Evolutionary conservation across 2,329 filamentous ascomycete species (phyloP), one percentile per base, ranked within the genome.

Genomic region (Colletotrichum tamarilloi): DNA sequence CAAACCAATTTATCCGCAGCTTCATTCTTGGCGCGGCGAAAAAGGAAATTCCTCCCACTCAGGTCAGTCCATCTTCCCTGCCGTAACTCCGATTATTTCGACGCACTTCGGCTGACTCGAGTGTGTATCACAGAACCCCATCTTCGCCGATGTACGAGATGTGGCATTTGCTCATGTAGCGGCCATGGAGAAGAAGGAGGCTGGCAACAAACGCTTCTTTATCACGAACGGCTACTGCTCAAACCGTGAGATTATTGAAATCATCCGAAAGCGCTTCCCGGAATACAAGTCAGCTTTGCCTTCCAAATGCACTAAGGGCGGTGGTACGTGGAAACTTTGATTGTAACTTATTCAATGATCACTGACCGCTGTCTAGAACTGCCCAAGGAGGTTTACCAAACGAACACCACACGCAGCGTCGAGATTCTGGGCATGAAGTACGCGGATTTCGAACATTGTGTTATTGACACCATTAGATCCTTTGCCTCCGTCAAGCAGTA

Each of bases 181-280:
- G 1, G 76, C 75, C 14, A 74, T 74, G 55, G 74, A 68, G 6
- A 56, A 62, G 30, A 72, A 74, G 4, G 74, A 75, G 35, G 77
- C 78, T 0, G 78, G 77, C 8, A 77, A 76, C 30, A 74, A 75
- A 67, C 65, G 78, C 11, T 80, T 76, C 74, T 55, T 80, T 24
- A 22, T 75, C 8, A 58, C 66, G 2, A 74, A 46, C 2, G 77
- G 75, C 4, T 72, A 75, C 28, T 16, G 77, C 52, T 71, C 74
- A 24, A 62, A 60, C 24, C 76, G 76, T 67, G 49, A 69, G 14
- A 74, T 75, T 19, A 72, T 74, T 8, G 75, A 77, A 38, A 64
- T 74, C 49, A 49, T 49, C 19, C 42, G 19, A 7, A 49, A 49
- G 19, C 42, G 4, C 19, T 49, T 49, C 42, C 42, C 42, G 19